Percentiles rank a stretch among this genome's conserved stretches.
phyloP scores from a whole-genome alignment of 2,329 filamentous ascomycete genomes.

The Thelonectria rubi region DNA sequence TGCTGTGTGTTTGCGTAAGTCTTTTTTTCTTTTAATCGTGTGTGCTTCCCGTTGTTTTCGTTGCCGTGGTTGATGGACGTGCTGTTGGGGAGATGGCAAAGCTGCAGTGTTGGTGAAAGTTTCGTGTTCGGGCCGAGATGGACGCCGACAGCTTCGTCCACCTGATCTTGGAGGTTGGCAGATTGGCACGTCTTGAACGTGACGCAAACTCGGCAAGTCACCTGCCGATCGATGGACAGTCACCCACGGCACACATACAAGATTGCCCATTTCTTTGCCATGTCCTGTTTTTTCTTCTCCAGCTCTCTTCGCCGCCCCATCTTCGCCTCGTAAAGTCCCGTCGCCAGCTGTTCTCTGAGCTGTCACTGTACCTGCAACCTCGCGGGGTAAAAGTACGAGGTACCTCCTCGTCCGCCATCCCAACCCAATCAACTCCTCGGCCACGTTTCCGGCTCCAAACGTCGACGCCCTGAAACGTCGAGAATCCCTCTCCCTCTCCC shows the following conservation, averaged over 20 bases:
- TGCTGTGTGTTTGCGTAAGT: neutral
- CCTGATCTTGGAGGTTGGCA: neutral
- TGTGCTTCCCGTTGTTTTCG: neutral
- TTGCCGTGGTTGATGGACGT: neutral
- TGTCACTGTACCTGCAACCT: neutral
- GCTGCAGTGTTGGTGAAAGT: neutral
- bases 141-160: neutral
- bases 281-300: neutral
- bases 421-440: conserved; percentile 5
- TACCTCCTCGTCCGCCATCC: neutral
- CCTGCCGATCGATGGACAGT: neutral
- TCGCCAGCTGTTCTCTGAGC: neutral
- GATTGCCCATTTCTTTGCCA: neutral
- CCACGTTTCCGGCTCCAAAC: neutral
- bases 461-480: neutral
- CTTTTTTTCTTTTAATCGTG: neutral
- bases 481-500: neutral
- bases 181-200: neutral
- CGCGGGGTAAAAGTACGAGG: conserved; percentile 9
- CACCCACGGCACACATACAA: neutral
- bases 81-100: neutral
- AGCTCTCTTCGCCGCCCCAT: neutral
- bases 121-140: no score
- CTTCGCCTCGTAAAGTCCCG: neutral
- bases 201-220: neutral